Evolutionary conservation across 257 asterid species (phyloP).

Genomic region (Solanum habrochaites): DNA sequence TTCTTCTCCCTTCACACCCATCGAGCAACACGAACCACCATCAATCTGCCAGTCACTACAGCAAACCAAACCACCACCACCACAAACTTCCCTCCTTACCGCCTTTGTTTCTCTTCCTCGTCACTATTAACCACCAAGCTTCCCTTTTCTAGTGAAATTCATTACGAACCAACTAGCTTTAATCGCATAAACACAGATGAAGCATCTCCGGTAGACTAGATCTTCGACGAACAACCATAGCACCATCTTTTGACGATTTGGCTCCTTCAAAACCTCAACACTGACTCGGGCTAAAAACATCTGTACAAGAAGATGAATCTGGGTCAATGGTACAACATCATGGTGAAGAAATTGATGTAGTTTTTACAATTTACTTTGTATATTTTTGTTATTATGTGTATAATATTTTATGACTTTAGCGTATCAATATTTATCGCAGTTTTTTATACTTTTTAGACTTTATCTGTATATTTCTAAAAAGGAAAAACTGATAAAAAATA

Average conservation of each 20-base stretch:
- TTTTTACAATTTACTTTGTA: too few relatives aligned
- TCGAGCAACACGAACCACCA: too few relatives aligned
- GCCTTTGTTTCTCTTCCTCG: not conserved
- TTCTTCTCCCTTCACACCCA: not conserved
- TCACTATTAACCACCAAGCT: not conserved
- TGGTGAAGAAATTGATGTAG: not conserved
- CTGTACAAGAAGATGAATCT: not conserved
- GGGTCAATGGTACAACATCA: not conserved
- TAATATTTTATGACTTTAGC: not conserved
- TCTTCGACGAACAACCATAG: not conserved
- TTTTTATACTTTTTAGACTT: not conserved
- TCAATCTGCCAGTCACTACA: not conserved
- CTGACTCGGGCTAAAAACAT: not conserved
- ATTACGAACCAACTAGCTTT: not conserved
- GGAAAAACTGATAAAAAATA: too few relatives aligned
- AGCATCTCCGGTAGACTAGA: not conserved
- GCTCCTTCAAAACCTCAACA: not conserved
- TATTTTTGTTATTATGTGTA: not conserved
- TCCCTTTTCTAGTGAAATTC: not conserved
- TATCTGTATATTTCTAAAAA: not conserved
- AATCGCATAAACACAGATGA: too few relatives aligned
- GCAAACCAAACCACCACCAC: too few relatives aligned
- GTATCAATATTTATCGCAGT: not conserved
- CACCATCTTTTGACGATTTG: not conserved
- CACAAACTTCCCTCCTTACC: not conserved